Evolutionary conservation across 1,284 basidiomycete genomes (phyloP), one percentile per base, ranked within the genome.

Genomic region (Ceratobasidium sp.): DNA sequence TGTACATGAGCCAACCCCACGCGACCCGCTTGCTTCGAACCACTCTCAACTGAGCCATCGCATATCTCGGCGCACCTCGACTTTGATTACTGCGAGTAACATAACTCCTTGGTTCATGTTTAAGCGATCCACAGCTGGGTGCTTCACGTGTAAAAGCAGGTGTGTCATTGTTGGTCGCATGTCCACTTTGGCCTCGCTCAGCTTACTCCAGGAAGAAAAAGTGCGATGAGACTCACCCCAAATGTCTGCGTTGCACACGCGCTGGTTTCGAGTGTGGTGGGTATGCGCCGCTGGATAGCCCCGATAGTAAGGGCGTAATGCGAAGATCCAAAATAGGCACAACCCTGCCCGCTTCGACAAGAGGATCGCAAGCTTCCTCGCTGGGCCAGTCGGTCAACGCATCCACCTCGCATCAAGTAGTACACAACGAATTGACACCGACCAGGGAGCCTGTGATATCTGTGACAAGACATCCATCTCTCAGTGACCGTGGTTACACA

Each of bases 201-300:
- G 8, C 8, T 40, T 17, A 8, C 10, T 17, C 17, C 29, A 58
- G 56, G 13, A 35, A 40, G 10, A 58, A 58, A 27, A 58, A 58
- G 29, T 58, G 56, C 27, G 56, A 58, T 27, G 56, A 62, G 32
- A 62, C 29, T 4, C 57, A 45, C 17, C 43, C 57, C 3, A 32
- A 12, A 20, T 62, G 57, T 43, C 43, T 29, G 3, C 42, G 57
- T 7, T 62, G 57, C 32, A 62, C 12, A 15, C 43, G 57, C 22
- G 29, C 45, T 17, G 31, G 43, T 17, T 47, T 62, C 3, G 29
- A 62, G 13, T 62, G 57, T 20, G 42, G 43, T 40, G 57, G 57
- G 1, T 62, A 62, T 45, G 10, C 56, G 4, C 40, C 40, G 12
- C 42, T 58, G 10, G 40, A 45, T 13, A 29, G 20, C 29, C 56